Evolutionary conservation across 2,329 filamentous ascomycete species (phyloP), one percentile per base, ranked within the genome.

Genomic region (Pseudogymnoascus verrucosus): DNA sequence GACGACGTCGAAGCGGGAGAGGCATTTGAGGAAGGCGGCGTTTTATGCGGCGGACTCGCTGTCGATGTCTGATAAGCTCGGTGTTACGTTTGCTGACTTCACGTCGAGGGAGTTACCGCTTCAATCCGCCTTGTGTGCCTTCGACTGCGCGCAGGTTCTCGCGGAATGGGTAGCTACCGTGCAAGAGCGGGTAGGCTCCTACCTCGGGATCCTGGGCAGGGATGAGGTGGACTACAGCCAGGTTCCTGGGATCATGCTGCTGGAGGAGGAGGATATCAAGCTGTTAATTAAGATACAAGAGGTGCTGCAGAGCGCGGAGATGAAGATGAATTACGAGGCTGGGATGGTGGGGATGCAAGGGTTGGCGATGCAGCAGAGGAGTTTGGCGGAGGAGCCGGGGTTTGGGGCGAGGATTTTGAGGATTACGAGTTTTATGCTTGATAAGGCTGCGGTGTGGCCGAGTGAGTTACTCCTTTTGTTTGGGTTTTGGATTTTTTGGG

Each of bases 21-120:
- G 88, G 68, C 91, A 96, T 71, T 81, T 98, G 19, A 88, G 93
- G 47, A 96, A 93, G 74, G 95, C 95, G n/a, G 95, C 93, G 0
- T 96, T 92, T 72, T 96, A 96, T 72, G 95, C 95, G 1, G 92
- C 91, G 1, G 92, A 97, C 74, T 96, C 93, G 0, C 83, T 99
- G 7, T 86, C 87, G 28, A 95, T 95, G 85, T 89, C 91, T 1
- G 90, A 96, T 74, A 93, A 89, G 72, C 82, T 95, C 11, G 91
- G 91, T 0, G 85, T 93, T 28, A 91, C 90, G 0, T 95, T 93
- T 76, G 88, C 90, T 6, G 92, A 96, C 67, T 88, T 90, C 66
- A 89, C 87, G 1, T 92, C 89, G 62, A 84, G 91, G 51, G 92
- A 97, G 72, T 81, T 98, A 11, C 92, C 95, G 0, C 84, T 96